phyloP scores from a whole-genome alignment of 805 yeast species.

The Yarrowia sp. region DNA sequence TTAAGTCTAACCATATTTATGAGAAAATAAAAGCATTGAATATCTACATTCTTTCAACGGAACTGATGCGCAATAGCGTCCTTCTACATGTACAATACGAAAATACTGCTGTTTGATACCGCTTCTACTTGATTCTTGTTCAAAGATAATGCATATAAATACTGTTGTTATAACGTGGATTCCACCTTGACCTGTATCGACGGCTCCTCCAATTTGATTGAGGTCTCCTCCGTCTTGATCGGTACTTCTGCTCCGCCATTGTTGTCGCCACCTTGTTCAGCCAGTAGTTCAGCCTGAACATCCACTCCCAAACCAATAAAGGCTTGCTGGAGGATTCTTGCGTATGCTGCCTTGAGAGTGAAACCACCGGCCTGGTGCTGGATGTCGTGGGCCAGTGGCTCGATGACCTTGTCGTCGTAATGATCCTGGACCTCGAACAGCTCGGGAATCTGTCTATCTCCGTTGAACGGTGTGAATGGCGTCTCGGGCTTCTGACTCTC shows the following conservation, averaged over 20 bases:
- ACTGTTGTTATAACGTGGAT: background rate
- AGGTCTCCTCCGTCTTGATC: background rate
- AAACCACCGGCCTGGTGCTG: conserved; percentile 86
- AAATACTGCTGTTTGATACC: no score
- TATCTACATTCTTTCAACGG: no score
- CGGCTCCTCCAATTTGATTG: background rate
- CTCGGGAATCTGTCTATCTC: conserved; percentile 64
- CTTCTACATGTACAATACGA: background rate
- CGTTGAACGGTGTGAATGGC: conserved; percentile 94
- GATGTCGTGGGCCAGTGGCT: conserved; percentile 51
- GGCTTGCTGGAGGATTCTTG: conserved; percentile 79
- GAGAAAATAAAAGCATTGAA: background rate
- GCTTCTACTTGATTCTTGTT: no score
- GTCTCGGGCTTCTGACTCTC: conserved; percentile 38
- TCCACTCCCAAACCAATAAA: conserved; percentile 85
- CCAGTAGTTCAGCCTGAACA: conserved; percentile 51
- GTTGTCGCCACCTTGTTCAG: background rate
- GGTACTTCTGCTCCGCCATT: background rate
- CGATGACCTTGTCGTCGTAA: conserved; percentile 64
- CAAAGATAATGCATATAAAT: conserved; percentile 19
- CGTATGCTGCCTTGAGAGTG: conserved; percentile 63
- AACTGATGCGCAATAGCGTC: no score
- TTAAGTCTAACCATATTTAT: background rate
- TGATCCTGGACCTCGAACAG: conserved; percentile 48
- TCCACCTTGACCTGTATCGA: conserved; percentile 24